Base-by-base conservation (phyloP, 306 rosid genomes). In the Luffa acutangula region DNA sequence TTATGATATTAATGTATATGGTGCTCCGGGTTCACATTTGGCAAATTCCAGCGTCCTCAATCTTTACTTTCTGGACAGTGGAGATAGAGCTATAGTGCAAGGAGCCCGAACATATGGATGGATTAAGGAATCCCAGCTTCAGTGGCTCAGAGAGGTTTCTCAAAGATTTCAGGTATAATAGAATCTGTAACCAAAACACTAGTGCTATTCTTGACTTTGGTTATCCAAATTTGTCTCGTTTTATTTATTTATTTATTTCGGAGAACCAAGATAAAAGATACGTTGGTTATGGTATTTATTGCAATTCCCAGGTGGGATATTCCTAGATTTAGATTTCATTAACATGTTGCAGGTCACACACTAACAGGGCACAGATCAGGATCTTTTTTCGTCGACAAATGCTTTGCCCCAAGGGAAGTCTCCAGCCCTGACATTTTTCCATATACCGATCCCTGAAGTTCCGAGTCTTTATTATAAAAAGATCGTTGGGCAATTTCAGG, bases 21-120 rank as follows among this genome's bases (percentile, higher is more conserved):
- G 97, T 84, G 88, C 98, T 71, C 87, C 89, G 7, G 98, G 97
- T 69, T 92, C 98, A 73, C 80, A 77, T 78, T 76, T 85, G 86
- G 92, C 95, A 25, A 95, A 92, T 80, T 90, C 87, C 84, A 91
- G 90, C 70, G 65, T 91, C 85, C 87, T 92, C 82, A 90, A 92
- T 85, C 97, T 95, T 58, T 86, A 85, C 83, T 95, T 95, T 87
- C 97, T 95, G 43, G 98, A 95, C 86, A 95, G 91, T 82, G 98
- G 98, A 59, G 97, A 87, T 57, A 82, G 91, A 79, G 90, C 84
- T 48, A 71, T 78, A 36, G 86, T 92, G 78, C 83, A 86, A 77
- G 97, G 98, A 82, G 53, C 80, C 80, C 92, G 76, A 85, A 95
- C 98, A 14, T 95, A 92, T 65, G 95, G 90, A 52, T 91, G 95